Conservation (phyloP, 257 asterid genomes). For the Solanum sejunctum region DNA sequence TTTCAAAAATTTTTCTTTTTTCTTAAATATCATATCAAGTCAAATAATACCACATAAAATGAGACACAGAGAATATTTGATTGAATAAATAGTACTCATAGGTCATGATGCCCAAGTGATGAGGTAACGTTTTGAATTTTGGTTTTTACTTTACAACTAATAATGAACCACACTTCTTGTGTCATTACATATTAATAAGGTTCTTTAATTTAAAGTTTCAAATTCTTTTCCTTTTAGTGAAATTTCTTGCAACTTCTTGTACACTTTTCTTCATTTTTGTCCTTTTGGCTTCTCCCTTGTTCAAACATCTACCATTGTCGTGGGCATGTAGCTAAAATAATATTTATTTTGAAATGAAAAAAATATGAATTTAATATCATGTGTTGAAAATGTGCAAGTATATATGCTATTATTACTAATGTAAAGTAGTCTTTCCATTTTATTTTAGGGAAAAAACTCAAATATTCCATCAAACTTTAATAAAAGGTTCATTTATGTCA, state of each 20-base stretch:
- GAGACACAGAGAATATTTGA: neutral
- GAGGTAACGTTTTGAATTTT: neutral
- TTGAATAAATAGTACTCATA: neutral
- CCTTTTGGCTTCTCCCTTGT: neutral
- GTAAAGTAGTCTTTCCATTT: too few species aligned
- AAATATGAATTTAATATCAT: too few species aligned
- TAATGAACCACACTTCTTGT: neutral
- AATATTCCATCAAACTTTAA: too few species aligned
- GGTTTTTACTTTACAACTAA: neutral
- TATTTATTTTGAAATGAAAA: too few species aligned
- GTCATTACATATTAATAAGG: neutral
- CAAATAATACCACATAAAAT: too few species aligned
- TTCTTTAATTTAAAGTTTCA: neutral
- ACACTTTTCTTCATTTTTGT: neutral
- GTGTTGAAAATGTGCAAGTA: neutral
- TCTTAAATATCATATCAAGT: too few species aligned
- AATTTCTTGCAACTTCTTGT: neutral
- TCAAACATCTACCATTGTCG: neutral
- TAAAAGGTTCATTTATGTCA: too few species aligned
- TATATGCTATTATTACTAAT: too few species aligned
- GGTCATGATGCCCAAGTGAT: neutral
- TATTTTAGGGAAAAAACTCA: too few species aligned
- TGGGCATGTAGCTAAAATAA: too few species aligned
- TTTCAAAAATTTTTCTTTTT: too few species aligned
- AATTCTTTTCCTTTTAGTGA: neutral